Base-by-base conservation (phyloP, 1,284 basidiomycete species). In the Marasmius tenuissimus region DNA sequence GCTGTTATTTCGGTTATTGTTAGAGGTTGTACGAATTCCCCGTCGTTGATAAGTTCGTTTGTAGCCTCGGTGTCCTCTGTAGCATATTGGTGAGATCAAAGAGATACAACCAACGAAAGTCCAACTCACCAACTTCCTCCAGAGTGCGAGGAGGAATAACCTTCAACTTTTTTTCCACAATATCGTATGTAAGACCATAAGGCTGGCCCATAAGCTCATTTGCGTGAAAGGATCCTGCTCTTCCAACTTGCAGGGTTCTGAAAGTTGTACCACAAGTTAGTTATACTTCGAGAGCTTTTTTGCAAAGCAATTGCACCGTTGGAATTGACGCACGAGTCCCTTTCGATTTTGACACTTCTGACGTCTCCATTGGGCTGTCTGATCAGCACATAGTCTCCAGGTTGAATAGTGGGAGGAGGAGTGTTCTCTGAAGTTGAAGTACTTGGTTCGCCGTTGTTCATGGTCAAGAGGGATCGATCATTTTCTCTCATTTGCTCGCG, bases 61-160 rank as follows among this genome's bases (percentile, higher is more conserved):
- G 90, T 96, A 0, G 93, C 93, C 61, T 92, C 90, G 5, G 93
- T 95, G 69, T 95, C 93, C 86, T 93, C 93, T 95, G 66, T 16
- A 65, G 18, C 40, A 20, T 38, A 22, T 63, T 35, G 49, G 45
- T 63, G 57, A 69, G 49, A 67, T 59, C 62, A 39, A 52, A 35
- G 34, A 58, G 16, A 38, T 53, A 35, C 53, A 57, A 65, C 59
- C 18, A 18, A 27, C 38, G 20, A 12, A 60, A 56, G 34, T 16
- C 50, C 52, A 45, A 61, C 60, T 61, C 74, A 91, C 91, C 92
- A 68, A 93, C 80, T 75, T 93, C 92, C 69, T 89, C 82, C 68
- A 92, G 75, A 18, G 83, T 82, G 57, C 80, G 82, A 42, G 90
- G 85, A 60, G 86, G 83, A 18, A 91, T 69, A 40, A 85, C 76